Evolutionary conservation across 2,329 filamentous ascomycete species (phyloP), one percentile per base, ranked within the genome.

Genomic region (Simplicillium sp.): DNA sequence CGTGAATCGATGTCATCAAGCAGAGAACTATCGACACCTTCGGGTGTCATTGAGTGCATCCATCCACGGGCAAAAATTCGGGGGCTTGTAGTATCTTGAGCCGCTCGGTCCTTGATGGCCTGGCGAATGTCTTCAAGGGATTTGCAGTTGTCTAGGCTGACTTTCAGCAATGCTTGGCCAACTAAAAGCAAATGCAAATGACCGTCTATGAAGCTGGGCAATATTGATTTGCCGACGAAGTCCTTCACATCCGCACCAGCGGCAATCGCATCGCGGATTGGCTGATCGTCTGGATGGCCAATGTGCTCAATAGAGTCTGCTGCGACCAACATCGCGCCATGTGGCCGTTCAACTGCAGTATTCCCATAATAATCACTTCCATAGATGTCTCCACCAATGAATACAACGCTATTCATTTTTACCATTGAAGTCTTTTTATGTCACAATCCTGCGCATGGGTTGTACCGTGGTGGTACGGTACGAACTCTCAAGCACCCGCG

Each of bases 141-240:
- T 45, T 63, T 64, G 52, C 73, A 75, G 13, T 60, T 56, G 15
- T 69, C 65, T 2, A 78, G 56, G 16, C 61, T 58, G 15, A 74
- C 59, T 50, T 76, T 76, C 20, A 60, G 64, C 14, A 77, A 60
- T 0, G 71, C 67, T 45, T 75, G 71, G 1, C 73, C 74, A 1
- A 75, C 60, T 9, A 73, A 59, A 0, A 77, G 60, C 9, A 78
- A 61, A 49, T 78, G 74, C 55, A 75, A 65, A 45, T 78, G 74
- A 6, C 70, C 72, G 44, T 78, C 74, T 32, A 77, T 68, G 56
- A 78, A 77, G 12, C 73, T 67, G 0, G 74, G 73, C 2, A 77
- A 58, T 3, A 77, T 57, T 2, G 61, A 63, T 16, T 51, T 52
- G 1, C 61, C 59, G 2, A 38, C 39, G 3, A 66, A 40, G 28